Conservation (phyloP, 768 basidiomycete species). For the Dioszegia aurantiaca region DNA sequence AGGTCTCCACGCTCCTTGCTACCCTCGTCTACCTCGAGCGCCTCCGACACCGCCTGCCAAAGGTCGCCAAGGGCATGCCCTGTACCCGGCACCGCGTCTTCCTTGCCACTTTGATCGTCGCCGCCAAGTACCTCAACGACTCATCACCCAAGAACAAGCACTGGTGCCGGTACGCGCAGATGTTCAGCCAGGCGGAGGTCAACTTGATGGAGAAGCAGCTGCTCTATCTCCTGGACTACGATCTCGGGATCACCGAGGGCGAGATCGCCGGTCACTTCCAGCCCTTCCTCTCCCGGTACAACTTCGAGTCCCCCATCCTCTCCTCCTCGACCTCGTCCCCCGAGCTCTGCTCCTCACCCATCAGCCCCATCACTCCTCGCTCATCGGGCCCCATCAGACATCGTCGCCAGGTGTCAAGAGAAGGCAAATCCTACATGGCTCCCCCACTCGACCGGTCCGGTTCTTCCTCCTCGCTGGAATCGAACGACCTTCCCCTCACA, state of each 20-base stretch:
- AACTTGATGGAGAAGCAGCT: constrained; percentile 98
- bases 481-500: constrained; percentile 41
- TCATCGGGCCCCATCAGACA: constrained; percentile 23
- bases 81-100: constrained; percentile 81
- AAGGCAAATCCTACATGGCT: constrained; percentile 34
- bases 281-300: constrained; percentile 46
- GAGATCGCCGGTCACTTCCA: constrained; percentile 50
- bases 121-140: constrained; percentile 87
- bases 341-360: constrained; percentile 33
- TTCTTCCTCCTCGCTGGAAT: constrained; percentile 50
- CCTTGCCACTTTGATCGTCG: constrained; percentile 80
- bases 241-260: constrained; percentile 46
- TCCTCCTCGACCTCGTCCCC: constrained; percentile 19
- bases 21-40: constrained; percentile 91
- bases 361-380: constrained; percentile 20
- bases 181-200: constrained; percentile 65
- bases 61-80: constrained; percentile 71
- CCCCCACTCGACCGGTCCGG: constrained; percentile 51
- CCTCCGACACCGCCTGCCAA: constrained; percentile 71
- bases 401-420: constrained; percentile 34
- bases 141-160: constrained; percentile 86
- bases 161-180: constrained; percentile 68
- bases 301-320: constrained; percentile 19
- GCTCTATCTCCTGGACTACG: constrained; percentile 74
- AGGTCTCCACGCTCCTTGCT: constrained; percentile 82